A percentile compares a stretch with the other conserved stretches of the same genome.
Evolutionary conservation across 1,284 basidiomycete species (phyloP).

Genomic region (Pisolithus thermaeus): DNA sequence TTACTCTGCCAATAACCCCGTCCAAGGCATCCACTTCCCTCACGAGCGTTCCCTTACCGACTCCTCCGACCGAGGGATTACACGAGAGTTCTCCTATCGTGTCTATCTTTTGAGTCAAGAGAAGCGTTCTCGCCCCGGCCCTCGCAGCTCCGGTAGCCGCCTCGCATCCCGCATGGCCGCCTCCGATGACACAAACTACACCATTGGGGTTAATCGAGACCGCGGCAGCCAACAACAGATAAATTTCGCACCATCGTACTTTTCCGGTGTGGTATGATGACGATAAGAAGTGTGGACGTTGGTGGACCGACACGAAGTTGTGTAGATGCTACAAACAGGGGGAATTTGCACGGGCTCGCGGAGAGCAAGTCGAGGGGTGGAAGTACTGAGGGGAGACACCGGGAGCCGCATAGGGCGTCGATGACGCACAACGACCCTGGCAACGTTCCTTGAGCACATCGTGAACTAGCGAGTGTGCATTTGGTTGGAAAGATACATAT

Average conservation of each 20-base stretch:
- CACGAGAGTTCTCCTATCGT: constrained; percentile 88
- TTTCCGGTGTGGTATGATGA: not conserved
- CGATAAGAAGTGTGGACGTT: not conserved
- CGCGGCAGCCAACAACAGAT: not conserved
- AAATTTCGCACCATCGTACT: constrained; percentile 20
- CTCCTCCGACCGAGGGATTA: constrained; percentile 84
- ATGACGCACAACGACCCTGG: too few species aligned
- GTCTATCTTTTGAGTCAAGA: constrained; percentile 75
- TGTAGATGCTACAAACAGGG: not conserved
- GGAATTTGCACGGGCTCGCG: too few species aligned
- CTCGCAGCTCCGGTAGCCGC: constrained; percentile 83
- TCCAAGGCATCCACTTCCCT: constrained; percentile 86
- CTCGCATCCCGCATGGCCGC: constrained; percentile 88
- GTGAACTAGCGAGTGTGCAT: too few species aligned
- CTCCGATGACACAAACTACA: constrained; percentile 82
- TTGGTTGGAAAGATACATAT: too few species aligned
- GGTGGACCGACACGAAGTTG: not conserved
- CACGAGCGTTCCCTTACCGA: constrained; percentile 87
- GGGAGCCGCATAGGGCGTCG: not conserved
- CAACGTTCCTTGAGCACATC: too few species aligned
- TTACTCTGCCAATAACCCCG: constrained; percentile 70
- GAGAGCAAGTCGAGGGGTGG: too few species aligned
- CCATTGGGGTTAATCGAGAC: not conserved
- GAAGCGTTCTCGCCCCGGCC: constrained; percentile 71
- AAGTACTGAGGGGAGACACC: not conserved